These are phyloP conservation scores for Mangifera indica DNA, from an alignment of 345 rosid species.

Conservation along the genomic window DNA sequence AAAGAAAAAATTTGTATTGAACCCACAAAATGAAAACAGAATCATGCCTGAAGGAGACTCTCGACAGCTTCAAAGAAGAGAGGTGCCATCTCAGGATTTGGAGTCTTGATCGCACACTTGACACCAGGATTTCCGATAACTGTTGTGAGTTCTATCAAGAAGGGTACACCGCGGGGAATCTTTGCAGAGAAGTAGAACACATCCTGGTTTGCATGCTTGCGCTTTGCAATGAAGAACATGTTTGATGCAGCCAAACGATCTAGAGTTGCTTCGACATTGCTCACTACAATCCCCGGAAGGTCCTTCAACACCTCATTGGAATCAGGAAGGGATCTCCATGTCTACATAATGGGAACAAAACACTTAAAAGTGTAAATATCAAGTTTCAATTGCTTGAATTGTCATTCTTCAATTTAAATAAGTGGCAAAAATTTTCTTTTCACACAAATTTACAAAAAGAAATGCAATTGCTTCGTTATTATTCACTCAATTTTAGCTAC, in stretches of 20 bases:
- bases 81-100: constrained; percentile 80
- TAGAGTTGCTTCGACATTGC: constrained; percentile 57
- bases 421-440: background rate
- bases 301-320: constrained; percentile 84
- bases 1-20: background rate
- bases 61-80: constrained; percentile 91
- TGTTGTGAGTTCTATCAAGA: constrained; percentile 83
- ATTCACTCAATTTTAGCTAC: background rate
- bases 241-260: constrained; percentile 70
- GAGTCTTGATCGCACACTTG: constrained; percentile 89
- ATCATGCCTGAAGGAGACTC: constrained; percentile 61
- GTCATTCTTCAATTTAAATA: background rate
- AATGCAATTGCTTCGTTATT: background rate
- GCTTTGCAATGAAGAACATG: constrained; percentile 90
- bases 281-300: constrained; percentile 62
- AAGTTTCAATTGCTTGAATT: background rate
- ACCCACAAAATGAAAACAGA: background rate
- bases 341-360: constrained; percentile 40
- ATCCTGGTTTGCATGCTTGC: constrained; percentile 92
- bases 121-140: constrained; percentile 74
- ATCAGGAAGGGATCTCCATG: constrained; percentile 98
- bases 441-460: background rate
- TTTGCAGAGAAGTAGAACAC: constrained; percentile 87
- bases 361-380: background rate
- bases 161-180: constrained; percentile 73